phyloP scores from a whole-genome alignment of 495 filamentous ascomycete species.

The Talaromyces trachyspermus region DNA sequence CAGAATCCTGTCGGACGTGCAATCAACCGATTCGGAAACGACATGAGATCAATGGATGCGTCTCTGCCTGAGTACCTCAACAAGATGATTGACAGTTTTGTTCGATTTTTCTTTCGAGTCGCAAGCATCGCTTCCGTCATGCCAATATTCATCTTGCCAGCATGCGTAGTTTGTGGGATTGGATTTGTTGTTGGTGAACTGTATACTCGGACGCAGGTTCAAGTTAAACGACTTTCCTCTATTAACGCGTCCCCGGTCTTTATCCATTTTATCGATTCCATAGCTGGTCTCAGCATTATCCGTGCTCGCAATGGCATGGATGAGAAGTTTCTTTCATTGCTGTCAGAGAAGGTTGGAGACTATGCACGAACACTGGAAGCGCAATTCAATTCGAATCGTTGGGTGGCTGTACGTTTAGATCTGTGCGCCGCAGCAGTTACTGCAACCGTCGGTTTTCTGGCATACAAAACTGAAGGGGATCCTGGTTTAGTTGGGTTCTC shows the following conservation, averaged over 20 bases:
- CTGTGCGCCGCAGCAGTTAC: constrained; percentile 40
- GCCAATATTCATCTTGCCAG: constrained; percentile 41
- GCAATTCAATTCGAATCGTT: constrained; percentile 43
- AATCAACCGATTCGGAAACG: constrained; percentile 73
- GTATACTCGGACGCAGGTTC: constrained; percentile 41
- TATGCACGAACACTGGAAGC: constrained; percentile 33
- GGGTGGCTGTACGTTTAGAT: constrained; percentile 42
- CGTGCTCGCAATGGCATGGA: constrained; percentile 39
- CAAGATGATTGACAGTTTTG: constrained; percentile 27
- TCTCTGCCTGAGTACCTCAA: constrained; percentile 31
- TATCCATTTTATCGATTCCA: constrained; percentile 42
- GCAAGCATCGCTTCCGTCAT: constrained; percentile 41
- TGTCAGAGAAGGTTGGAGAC: constrained; percentile 34
- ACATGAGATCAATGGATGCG: constrained; percentile 60
- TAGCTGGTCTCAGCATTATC: constrained; percentile 40
- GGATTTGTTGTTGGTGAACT: constrained; percentile 40
- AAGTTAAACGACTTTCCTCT: constrained; percentile 33
- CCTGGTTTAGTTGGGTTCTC: constrained; percentile 44
- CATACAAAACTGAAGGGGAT: constrained; percentile 30
- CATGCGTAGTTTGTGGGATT: constrained; percentile 29
- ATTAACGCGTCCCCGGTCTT: constrained; percentile 43
- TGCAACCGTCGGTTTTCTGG: constrained; percentile 37
- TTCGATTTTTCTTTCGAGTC: constrained; percentile 34
- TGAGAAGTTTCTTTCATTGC: constrained; percentile 29
- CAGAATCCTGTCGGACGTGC: constrained; percentile 80